Percentiles rank a stretch among this genome's conserved stretches.
These are phyloP conservation scores for Backusella westeae DNA, from an alignment of 192 early-diverging fungal species.

Conservation along the genomic window DNA sequence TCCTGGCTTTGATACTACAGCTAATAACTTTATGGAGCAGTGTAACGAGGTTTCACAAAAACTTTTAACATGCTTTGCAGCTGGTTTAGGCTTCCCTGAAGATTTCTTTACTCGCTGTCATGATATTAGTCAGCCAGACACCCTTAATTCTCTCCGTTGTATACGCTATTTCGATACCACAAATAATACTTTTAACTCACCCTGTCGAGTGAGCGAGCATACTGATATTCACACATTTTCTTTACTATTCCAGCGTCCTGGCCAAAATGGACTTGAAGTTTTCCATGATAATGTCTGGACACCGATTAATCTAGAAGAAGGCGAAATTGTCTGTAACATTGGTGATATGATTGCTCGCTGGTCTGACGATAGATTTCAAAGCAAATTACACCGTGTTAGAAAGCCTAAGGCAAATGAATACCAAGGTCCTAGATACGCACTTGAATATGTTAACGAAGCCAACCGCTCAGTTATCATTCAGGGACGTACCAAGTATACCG, in stretches of 20 bases:
- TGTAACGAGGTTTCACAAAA: slow-evolving; percentile 28
- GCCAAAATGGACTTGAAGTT: slow-evolving; percentile 21
- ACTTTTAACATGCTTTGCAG: slow-evolving; percentile 21
- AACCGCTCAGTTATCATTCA: slow-evolving; percentile 32
- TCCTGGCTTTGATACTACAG: slow-evolving; percentile 18
- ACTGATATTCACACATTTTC: slow-evolving; percentile 27
- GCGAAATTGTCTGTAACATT: slow-evolving; percentile 34
- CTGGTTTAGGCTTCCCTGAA: slow-evolving; percentile 22
- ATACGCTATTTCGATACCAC: slow-evolving; percentile 20
- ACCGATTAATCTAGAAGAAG: slow-evolving; percentile 14
- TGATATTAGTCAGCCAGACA: slow-evolving; percentile 27
- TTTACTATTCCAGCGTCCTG: slow-evolving; percentile 19
- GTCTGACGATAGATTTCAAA: slow-evolving; percentile 30
- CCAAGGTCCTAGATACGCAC: slow-evolving; percentile 20
- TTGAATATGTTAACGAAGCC: slow-evolving; percentile 28
- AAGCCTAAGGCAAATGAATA: slow-evolving; percentile 16
- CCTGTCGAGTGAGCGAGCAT: not conserved
- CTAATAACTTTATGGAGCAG: slow-evolving; percentile 23
- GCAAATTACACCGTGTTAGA: slow-evolving; percentile 29
- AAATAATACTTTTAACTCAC: not conserved
- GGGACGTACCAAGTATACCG: slow-evolving; percentile 29
- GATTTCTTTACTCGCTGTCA: slow-evolving; percentile 31
- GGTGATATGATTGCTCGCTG: slow-evolving; percentile 38
- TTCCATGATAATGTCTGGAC: not conserved
- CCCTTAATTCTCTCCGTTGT: slow-evolving; percentile 23